phyloP scores from a whole-genome alignment of 352 stramenopile genomes.

The Phytophthora colocasiae region DNA sequence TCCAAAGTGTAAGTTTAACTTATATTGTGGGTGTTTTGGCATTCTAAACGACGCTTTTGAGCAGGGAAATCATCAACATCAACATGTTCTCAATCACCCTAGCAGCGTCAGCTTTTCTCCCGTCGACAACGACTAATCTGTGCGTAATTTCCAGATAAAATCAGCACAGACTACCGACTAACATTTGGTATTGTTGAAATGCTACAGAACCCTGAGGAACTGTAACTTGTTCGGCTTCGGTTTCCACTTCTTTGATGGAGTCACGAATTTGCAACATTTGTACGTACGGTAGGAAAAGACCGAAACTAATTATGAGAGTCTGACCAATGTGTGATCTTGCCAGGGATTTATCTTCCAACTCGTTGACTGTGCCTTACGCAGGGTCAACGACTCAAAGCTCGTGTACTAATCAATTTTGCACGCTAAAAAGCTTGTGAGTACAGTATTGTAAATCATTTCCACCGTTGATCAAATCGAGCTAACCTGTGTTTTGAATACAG shows the following conservation, averaged over 20 bases:
- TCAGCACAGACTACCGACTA: too few species aligned
- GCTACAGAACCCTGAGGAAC: constrained; percentile 12
- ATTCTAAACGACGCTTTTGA: background rate
- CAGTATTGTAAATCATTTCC: too few species aligned
- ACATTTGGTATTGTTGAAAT: too few species aligned
- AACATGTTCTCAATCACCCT: constrained; percentile 43
- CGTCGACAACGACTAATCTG: constrained; percentile 36
- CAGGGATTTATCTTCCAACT: constrained; percentile 56
- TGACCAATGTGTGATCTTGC: background rate
- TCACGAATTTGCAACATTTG: constrained; percentile 40
- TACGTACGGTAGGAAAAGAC: constrained; percentile 5
- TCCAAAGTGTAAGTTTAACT: constrained; percentile 35
- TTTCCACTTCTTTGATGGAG: constrained; percentile 43
- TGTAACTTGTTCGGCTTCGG: constrained; percentile 50
- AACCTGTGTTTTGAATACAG: constrained; percentile 8
- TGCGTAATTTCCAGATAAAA: constrained; percentile 7
- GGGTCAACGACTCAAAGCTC: constrained; percentile 22
- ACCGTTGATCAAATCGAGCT: too few species aligned
- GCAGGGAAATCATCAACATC: constrained; percentile 40
- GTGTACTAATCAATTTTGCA: constrained; percentile 38
- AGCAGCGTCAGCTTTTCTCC: constrained; percentile 33
- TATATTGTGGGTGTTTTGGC: background rate
- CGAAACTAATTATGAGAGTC: too few species aligned
- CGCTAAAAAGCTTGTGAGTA: constrained; percentile 35
- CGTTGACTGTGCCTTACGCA: constrained; percentile 44